Conservation (phyloP, 768 basidiomycete species). For the Hericium alpestre region DNA sequence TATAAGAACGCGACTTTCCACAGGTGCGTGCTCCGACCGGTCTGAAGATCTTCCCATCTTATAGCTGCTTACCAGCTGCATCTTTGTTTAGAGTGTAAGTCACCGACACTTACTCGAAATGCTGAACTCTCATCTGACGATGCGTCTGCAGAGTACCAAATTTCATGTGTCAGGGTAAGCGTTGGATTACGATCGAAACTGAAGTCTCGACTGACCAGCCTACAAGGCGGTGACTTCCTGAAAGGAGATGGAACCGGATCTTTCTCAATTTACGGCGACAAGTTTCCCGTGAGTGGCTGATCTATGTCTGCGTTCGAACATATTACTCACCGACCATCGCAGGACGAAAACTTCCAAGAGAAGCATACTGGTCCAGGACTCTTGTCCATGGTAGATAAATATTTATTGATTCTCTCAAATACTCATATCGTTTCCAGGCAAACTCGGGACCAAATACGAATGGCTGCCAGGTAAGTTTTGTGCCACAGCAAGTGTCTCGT, state of each 20-base stretch:
- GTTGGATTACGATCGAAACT: background rate
- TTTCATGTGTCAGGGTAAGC: slow-evolving; percentile 91
- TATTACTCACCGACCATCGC: background rate
- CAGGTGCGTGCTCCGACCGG: slow-evolving; percentile 38
- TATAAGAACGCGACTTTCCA: slow-evolving; percentile 91
- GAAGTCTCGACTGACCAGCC: background rate
- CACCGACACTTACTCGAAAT: background rate
- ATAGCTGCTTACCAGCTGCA: slow-evolving; percentile 15
- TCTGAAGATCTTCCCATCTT: slow-evolving; percentile 12
- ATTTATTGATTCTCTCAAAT: background rate
- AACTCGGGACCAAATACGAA: slow-evolving; percentile 94
- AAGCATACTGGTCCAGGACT: slow-evolving; percentile 83
- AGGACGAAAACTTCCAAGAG: slow-evolving; percentile 93
- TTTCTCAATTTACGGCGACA: slow-evolving; percentile 95
- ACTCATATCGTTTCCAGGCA: slow-evolving; percentile 39
- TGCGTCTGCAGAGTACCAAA: slow-evolving; percentile 53
- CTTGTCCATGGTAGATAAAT: slow-evolving; percentile 71
- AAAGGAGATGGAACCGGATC: slow-evolving; percentile 93
- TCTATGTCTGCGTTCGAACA: background rate
- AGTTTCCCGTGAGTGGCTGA: slow-evolving; percentile 59
- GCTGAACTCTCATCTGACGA: too few species aligned
- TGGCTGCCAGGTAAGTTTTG: slow-evolving; percentile 61
- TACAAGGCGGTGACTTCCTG: slow-evolving; percentile 81
- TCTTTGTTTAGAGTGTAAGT: slow-evolving; percentile 53
- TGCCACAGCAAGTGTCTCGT: background rate